These are phyloP conservation scores for Gentiana straminea DNA, from an alignment of 257 asterid species.

Conservation along the genomic window DNA sequence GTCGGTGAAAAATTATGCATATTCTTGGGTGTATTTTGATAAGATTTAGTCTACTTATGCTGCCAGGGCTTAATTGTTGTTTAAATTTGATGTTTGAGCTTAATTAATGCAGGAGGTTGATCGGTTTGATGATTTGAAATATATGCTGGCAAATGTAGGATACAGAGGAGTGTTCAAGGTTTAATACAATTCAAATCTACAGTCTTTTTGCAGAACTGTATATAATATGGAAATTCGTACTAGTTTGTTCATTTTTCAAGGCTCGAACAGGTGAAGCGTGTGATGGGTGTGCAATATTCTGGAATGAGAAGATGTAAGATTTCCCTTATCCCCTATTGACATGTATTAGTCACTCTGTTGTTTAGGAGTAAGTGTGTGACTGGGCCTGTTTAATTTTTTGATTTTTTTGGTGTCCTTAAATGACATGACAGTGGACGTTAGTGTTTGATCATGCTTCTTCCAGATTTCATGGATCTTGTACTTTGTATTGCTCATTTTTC, in stretches of 20 bases:
- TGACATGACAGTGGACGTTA: neutral
- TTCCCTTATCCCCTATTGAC: conserved; percentile 8
- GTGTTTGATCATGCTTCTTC: too few species aligned
- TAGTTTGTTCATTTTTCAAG: conserved; percentile 25
- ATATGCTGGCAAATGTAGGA: conserved; percentile 55
- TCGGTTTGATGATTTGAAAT: conserved; percentile 48
- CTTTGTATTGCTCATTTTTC: neutral
- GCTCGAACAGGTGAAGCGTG: conserved; percentile 66
- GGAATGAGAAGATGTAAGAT: conserved; percentile 60
- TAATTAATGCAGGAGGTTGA: conserved; percentile 70
- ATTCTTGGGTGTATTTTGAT: too few species aligned
- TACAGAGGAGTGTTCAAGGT: conserved; percentile 75
- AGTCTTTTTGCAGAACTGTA: conserved; percentile 8
- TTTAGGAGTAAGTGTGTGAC: neutral
- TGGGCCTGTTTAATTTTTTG: too few species aligned
- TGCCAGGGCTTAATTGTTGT: neutral
- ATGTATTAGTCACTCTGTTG: neutral
- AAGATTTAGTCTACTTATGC: neutral
- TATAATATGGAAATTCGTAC: conserved; percentile 16
- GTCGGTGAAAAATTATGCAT: too few species aligned
- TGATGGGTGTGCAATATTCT: conserved; percentile 87
- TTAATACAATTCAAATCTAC: conserved; percentile 6
- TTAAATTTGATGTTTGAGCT: neutral
- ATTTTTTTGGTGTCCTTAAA: neutral
- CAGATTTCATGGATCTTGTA: neutral